Evolutionary conservation across 192 early-diverging fungal species (phyloP), one percentile per base, ranked within the genome.

Genomic region (Backusella parvicylindrica): DNA sequence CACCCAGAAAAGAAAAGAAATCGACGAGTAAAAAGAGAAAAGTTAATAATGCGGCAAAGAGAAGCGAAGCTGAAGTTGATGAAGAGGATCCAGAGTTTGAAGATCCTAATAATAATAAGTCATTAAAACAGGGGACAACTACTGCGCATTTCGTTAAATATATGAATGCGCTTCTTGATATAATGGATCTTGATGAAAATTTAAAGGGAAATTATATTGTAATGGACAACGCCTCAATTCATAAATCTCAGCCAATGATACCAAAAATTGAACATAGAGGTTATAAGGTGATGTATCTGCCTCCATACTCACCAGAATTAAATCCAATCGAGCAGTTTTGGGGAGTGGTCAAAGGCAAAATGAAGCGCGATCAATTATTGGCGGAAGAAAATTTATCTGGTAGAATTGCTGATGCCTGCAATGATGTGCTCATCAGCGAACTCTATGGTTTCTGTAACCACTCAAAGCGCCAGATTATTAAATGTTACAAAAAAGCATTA

Each of bases 221-320:
- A 11, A 74, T 78, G 67, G 71, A 78, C 26, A 73, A 74, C 26
- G 21, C 60, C 15, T 35, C 68, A 11, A 71, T 74, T 36, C 72
- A 79, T 35, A 73, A 47, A 15, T 16, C 73, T 15, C 7, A 47
- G 3, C 31, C 64, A 35, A 66, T 66, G 64, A 66, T 66, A 66
- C 28, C 31, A 66, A 64, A 30, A 6, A 18, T 74, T 21, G 37
- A 70, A 28, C 9, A 33, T 26, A 50, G 56, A 2, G 73, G 77
- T 6, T 53, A 74, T 32, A 18, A 49, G 3, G 64, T 67, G 33
- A 28, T 70, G 16, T 79, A 70, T 36, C 49, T 73, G 7, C 70
- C 76, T 1, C 50, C 71, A 15, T 72, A 69, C 23, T 77, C 76
- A 21, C 47, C 65, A 5, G 70, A 71, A 37, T n/a, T n/a, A n/a